Evolutionary conservation across 2,329 filamentous ascomycete species (phyloP).

Genomic region (Endoconidiophora polonica): DNA sequence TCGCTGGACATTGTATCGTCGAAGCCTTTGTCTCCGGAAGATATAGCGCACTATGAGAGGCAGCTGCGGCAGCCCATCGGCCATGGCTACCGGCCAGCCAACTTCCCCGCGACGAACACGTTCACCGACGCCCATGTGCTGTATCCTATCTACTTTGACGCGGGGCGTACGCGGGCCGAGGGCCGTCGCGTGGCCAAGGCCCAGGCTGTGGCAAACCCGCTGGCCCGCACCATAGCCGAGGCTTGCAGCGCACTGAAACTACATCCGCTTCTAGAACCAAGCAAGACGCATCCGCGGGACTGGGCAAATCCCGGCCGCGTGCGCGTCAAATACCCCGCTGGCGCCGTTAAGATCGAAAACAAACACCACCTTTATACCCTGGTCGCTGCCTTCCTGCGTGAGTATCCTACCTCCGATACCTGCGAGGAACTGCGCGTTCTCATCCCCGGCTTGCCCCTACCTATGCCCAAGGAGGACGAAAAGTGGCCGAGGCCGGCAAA

Average conservation of each 20-base stretch:
- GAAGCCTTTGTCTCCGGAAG: constrained; percentile 13
- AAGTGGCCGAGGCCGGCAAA: constrained; percentile 56
- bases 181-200: constrained; percentile 61
- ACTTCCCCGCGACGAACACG: constrained; percentile 30
- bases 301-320: constrained; percentile 94
- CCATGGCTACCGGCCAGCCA: constrained; percentile 18
- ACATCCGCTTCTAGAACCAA: constrained; percentile 68
- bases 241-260: constrained; percentile 61
- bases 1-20: not conserved
- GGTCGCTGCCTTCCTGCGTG: constrained; percentile 58
- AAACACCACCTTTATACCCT: constrained; percentile 81
- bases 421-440: constrained; percentile 51
- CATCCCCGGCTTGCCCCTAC: constrained; percentile 52
- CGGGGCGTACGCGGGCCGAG: constrained; percentile 52
- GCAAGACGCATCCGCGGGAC: constrained; percentile 87
- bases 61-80: not conserved
- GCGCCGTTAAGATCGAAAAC: constrained; percentile 38
- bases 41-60: not conserved
- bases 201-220: constrained; percentile 65
- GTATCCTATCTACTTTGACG: constrained; percentile 93
- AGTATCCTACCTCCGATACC: constrained; percentile 60
- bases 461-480: constrained; percentile 44
- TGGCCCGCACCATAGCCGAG: constrained; percentile 76
- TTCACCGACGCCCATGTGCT: constrained; percentile 74
- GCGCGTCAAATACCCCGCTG: constrained; percentile 53